Conservation (phyloP, 352 stramenopile genomes). For the Pythium vanterpoolii region DNA sequence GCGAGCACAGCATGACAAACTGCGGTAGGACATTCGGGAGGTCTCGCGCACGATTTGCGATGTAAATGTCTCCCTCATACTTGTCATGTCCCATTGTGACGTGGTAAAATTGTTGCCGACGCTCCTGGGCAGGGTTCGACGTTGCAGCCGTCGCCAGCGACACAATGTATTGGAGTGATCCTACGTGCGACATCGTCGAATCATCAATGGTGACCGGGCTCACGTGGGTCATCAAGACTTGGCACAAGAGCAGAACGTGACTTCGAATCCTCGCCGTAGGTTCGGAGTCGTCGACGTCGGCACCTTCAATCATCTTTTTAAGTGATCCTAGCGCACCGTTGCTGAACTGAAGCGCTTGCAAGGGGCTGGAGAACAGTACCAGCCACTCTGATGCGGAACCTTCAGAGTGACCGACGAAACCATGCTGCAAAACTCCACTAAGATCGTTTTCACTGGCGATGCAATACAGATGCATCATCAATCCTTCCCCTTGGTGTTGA, state of each 20-base stretch:
- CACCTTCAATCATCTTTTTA: background rate
- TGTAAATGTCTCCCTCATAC: constrained; percentile 10
- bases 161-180: constrained; percentile 9
- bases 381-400: background rate
- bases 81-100: background rate
- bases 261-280: background rate
- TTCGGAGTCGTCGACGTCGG: background rate
- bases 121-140: background rate
- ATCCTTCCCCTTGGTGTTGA: constrained; percentile 25
- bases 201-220: constrained; percentile 12
- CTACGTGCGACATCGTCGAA: background rate
- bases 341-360: constrained; percentile 13
- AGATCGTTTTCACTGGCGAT: constrained; percentile 32
- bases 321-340: background rate
- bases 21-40: constrained; percentile 6
- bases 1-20: constrained; percentile 18
- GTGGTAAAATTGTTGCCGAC: constrained; percentile 1
- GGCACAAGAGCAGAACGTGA: constrained; percentile 15
- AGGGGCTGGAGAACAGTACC: constrained; percentile 15
- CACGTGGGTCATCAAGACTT: constrained; percentile 9
- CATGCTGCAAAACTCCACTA: constrained; percentile 34
- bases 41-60: background rate
- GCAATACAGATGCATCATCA: constrained; percentile 42
- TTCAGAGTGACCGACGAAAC: constrained; percentile 14
- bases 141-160: background rate